These are phyloP conservation scores for Solidago caesia DNA, from an alignment of 129 eudicot genomes.

Conservation along the genomic window DNA sequence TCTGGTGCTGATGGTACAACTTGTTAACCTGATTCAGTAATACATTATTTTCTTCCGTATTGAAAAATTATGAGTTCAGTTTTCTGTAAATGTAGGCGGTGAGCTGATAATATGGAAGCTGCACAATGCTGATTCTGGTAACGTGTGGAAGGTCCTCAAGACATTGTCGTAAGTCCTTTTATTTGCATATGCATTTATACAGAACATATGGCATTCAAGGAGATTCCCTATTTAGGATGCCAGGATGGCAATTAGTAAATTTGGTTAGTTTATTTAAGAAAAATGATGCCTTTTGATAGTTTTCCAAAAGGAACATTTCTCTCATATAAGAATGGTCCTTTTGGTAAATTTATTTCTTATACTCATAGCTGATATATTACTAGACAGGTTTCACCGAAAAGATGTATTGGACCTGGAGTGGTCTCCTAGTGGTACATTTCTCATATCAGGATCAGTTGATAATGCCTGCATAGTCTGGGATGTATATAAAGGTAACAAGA, in stretches of 20 bases:
- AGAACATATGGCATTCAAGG: neutral
- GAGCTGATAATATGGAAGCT: slow-evolving; percentile 83
- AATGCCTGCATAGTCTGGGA: slow-evolving; percentile 99
- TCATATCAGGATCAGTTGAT: slow-evolving; percentile 95
- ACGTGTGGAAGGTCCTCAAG: slow-evolving; percentile 85
- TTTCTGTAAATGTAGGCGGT: slow-evolving; percentile 58
- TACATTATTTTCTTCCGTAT: neutral
- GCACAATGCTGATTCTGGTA: slow-evolving; percentile 66
- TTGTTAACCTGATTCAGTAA: slow-evolving; percentile 11
- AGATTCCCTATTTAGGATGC: neutral
- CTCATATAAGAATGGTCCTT: neutral
- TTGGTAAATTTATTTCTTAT: neutral
- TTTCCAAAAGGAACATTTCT: neutral
- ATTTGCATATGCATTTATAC: slow-evolving; percentile 8
- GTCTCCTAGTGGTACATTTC: slow-evolving; percentile 81
- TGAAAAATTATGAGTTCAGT: neutral
- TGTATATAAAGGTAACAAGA: slow-evolving; percentile 67
- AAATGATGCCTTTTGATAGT: neutral
- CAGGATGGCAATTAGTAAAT: neutral
- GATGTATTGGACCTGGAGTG: slow-evolving; percentile 95
- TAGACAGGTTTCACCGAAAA: slow-evolving; percentile 85
- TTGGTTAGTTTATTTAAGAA: slow-evolving; percentile 1
- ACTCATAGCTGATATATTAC: slow-evolving; percentile 33
- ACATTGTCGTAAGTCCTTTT: slow-evolving; percentile 72
- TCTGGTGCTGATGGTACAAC: slow-evolving; percentile 97